These are phyloP conservation scores for Iris pallida DNA, from an alignment of 116 monocot genomes.

Conservation along the genomic window DNA sequence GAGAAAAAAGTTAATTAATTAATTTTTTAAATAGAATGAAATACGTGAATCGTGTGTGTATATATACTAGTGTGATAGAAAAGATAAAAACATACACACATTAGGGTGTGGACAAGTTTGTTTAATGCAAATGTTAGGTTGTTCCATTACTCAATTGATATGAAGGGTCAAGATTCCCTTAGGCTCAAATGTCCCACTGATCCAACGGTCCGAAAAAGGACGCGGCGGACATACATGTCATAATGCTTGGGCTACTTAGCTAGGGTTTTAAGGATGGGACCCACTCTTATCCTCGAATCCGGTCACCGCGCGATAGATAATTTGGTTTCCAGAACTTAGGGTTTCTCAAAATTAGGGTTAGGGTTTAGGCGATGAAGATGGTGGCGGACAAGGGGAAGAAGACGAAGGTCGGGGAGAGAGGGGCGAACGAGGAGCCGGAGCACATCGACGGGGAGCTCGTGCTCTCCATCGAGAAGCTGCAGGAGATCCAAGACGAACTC, in stretches of 20 bases:
- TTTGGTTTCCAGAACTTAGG: slow-evolving; percentile 9
- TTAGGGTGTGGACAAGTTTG: no score
- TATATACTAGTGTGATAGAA: no score
- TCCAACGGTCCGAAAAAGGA: background rate
- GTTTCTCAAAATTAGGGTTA: no score
- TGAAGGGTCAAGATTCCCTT: no score
- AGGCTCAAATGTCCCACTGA: background rate
- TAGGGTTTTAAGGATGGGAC: slow-evolving; percentile 4
- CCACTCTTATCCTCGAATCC: background rate
- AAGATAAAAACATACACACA: no score
- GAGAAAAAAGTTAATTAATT: no score
- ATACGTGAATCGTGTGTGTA: no score
- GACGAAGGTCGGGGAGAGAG: slow-evolving; percentile 38
- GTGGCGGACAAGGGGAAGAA: slow-evolving; percentile 62
- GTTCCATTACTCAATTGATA: no score
- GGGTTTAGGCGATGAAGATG: slow-evolving; percentile 33
- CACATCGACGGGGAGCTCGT: slow-evolving; percentile 55
- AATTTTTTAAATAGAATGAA: no score
- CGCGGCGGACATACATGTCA: background rate
- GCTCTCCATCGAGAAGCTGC: slow-evolving; percentile 52
- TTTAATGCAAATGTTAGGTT: no score
- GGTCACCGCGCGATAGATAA: slow-evolving; percentile 1
- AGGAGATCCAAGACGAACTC: slow-evolving; percentile 69
- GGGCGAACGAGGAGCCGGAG: slow-evolving; percentile 33
- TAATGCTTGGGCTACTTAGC: background rate